phyloP scores from a whole-genome alignment of 2,329 filamentous ascomycete genomes.

The Trichoderma citrinoviride region DNA sequence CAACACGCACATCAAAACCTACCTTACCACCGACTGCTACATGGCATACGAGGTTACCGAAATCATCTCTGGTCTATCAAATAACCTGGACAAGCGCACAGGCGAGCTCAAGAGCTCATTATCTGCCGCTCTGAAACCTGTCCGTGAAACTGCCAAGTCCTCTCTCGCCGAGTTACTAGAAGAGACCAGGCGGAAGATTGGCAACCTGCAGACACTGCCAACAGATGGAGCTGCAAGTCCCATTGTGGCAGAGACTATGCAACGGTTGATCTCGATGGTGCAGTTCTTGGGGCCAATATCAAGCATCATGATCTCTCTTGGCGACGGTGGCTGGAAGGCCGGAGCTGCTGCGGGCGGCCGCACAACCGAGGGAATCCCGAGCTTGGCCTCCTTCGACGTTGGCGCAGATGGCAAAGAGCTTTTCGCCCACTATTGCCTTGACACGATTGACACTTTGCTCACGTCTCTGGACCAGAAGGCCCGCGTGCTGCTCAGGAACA shows the following conservation, averaged over 20 bases:
- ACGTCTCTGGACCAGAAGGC: constrained; percentile 72
- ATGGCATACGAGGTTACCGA: constrained; percentile 94
- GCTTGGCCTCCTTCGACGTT: constrained; percentile 77
- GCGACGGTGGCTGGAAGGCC: constrained; percentile 84
- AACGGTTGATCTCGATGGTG: constrained; percentile 80
- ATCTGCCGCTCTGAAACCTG: constrained; percentile 80
- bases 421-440: constrained; percentile 83
- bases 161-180: constrained; percentile 82
- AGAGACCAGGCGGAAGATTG: constrained; percentile 71
- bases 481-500: constrained; percentile 69
- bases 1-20: constrained; percentile 82
- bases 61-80: constrained; percentile 76
- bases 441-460: constrained; percentile 82
- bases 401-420: constrained; percentile 84
- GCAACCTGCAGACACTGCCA: constrained; percentile 65
- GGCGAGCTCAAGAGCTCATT: constrained; percentile 82
- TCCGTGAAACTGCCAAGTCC: constrained; percentile 86
- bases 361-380: constrained; percentile 63
- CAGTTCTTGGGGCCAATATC: constrained; percentile 82
- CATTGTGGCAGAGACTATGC: constrained; percentile 80
- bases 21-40: constrained; percentile 88
- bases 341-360: constrained; percentile 50
- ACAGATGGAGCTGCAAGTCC: constrained; percentile 75
- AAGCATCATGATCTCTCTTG: constrained; percentile 86
- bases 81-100: constrained; percentile 75